phyloP scores from a whole-genome alignment of 148 eudicot genomes.

The Amaranthus hypochondriacus region DNA sequence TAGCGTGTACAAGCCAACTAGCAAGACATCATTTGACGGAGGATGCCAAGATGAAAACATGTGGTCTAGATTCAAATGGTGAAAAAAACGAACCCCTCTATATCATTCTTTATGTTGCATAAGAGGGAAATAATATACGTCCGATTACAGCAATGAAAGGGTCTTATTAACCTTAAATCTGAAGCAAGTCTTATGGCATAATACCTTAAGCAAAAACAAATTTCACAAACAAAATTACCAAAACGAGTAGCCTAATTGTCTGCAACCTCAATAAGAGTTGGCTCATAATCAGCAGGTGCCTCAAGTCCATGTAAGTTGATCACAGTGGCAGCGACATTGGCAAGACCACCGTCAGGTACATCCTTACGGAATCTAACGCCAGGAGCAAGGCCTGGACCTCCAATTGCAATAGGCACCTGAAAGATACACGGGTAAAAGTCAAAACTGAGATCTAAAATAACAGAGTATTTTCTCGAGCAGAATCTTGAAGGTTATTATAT shows the following conservation, averaged over 20 bases:
- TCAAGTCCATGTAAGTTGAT: conserved; percentile 82
- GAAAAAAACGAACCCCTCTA: too few species aligned
- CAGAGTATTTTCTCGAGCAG: background rate
- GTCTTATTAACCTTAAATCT: conserved; percentile 20
- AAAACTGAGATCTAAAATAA: conserved; percentile 2
- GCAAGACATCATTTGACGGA: too few species aligned
- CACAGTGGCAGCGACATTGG: conserved; percentile 92
- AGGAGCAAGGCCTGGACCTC: conserved; percentile 82
- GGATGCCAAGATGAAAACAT: too few species aligned
- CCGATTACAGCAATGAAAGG: background rate
- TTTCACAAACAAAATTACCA: background rate
- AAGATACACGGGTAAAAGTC: background rate
- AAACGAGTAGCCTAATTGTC: conserved; percentile 21
- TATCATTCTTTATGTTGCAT: too few species aligned
- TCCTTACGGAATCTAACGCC: conserved; percentile 84
- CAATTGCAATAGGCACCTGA: conserved; percentile 90
- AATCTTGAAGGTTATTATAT: background rate
- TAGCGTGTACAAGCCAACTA: too few species aligned
- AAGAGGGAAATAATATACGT: too few species aligned
- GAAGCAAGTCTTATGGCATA: conserved; percentile 14
- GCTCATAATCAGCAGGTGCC: conserved; percentile 84
- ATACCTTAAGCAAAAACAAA: conserved; percentile 1
- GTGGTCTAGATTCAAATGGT: too few species aligned
- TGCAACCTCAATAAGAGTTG: conserved; percentile 75
- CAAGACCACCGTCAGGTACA: conserved; percentile 69